phyloP scores from a whole-genome alignment of 306 rosid species.

The Mimosa bimucronata region DNA sequence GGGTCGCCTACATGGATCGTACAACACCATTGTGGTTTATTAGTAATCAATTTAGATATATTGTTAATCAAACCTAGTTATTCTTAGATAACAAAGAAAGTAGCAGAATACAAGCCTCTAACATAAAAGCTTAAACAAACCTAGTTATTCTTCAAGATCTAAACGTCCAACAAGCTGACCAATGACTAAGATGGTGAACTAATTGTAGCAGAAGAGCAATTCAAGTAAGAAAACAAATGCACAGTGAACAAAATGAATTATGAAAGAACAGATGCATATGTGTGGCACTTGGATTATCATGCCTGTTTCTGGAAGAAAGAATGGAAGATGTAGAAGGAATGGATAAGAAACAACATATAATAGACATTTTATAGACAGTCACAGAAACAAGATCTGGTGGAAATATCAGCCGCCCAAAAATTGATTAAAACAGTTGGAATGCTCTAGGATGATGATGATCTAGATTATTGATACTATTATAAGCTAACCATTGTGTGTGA shows the following conservation, averaged over 20 bases:
- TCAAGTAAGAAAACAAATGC: neutral
- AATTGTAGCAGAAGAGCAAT: slow-evolving; percentile 9
- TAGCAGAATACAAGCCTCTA: slow-evolving; percentile 3
- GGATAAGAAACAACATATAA: neutral
- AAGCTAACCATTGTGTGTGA: neutral
- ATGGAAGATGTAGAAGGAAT: neutral
- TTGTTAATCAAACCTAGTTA: too few species aligned
- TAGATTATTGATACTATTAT: neutral
- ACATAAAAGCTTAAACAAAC: neutral
- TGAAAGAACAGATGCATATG: neutral
- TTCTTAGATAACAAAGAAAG: slow-evolving; percentile 8
- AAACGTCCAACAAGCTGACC: neutral
- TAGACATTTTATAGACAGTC: neutral
- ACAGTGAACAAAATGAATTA: neutral
- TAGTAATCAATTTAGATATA: too few species aligned
- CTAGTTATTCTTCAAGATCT: slow-evolving; percentile 14
- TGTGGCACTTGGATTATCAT: neutral
- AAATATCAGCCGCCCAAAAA: neutral
- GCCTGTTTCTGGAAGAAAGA: neutral
- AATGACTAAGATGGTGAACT: slow-evolving; percentile 16
- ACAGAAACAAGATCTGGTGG: neutral
- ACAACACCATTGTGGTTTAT: too few species aligned
- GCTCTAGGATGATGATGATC: neutral
- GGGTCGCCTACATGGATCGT: too few species aligned
- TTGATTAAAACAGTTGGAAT: neutral